Percentiles rank a stretch among this genome's conserved stretches.
These are phyloP conservation scores for Wickerhamia fluorescens DNA, from an alignment of 805 yeast species.

Conservation along the genomic window DNA sequence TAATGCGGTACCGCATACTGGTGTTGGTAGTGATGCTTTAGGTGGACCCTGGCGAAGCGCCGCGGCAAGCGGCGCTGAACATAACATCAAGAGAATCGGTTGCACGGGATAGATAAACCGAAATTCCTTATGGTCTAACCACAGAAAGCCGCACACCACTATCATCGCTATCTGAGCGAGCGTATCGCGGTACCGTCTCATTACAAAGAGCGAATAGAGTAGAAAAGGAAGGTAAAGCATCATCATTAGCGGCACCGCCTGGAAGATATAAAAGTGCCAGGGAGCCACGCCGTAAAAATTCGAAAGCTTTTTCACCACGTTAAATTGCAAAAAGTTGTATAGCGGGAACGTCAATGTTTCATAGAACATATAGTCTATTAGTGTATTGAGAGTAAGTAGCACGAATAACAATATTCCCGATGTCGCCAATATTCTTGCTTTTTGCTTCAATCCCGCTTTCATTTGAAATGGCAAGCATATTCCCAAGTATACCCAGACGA, in stretches of 20 bases:
- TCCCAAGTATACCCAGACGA: conserved; percentile 71
- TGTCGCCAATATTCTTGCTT: background rate
- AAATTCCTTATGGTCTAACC: conserved; percentile 80
- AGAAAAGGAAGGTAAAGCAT: conserved; percentile 62
- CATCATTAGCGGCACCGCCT: conserved; percentile 73
- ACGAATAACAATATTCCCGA: background rate
- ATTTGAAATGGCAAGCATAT: too few relatives aligned
- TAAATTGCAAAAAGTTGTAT: conserved; percentile 67
- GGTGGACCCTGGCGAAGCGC: too few relatives aligned
- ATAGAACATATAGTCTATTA: conserved; percentile 55
- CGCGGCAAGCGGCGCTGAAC: conserved; percentile 33
- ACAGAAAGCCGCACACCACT: conserved; percentile 53
- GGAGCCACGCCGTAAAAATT: conserved; percentile 81
- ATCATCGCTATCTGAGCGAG: conserved; percentile 23
- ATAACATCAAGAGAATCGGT: conserved; percentile 57
- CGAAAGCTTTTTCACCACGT: conserved; percentile 65
- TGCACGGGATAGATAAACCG: conserved; percentile 81
- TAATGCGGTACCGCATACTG: background rate
- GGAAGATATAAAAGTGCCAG: conserved; percentile 76
- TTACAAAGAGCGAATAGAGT: conserved; percentile 14
- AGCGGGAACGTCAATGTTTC: conserved; percentile 52
- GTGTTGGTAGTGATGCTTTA: background rate
- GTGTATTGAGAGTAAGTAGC: background rate
- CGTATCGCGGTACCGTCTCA: conserved; percentile 8
- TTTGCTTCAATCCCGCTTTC: background rate